Evolutionary conservation across 2,329 filamentous ascomycete species (phyloP).

Genomic region (Neonectria magnoliae): DNA sequence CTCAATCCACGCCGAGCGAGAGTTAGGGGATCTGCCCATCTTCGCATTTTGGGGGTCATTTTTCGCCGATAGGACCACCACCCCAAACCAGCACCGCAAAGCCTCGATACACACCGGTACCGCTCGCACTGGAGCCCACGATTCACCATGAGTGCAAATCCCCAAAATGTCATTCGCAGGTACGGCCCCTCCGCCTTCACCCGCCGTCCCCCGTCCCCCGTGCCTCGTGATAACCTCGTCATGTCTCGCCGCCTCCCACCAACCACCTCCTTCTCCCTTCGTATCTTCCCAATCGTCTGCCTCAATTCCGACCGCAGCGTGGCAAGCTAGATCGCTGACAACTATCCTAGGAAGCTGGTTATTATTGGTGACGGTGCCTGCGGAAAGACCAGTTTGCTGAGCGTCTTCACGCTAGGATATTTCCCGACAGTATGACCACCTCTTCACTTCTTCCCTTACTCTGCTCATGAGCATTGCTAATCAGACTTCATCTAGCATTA

Average conservation of each 20-base stretch:
- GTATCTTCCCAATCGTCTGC: not conserved
- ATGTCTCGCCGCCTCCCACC: not conserved
- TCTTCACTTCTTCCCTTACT: conserved; percentile 13
- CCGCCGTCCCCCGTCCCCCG: conserved; percentile 26
- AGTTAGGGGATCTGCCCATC: conserved; percentile 19
- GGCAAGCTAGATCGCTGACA: conserved; percentile 25
- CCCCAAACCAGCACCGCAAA: conserved; percentile 4
- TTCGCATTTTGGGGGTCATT: conserved; percentile 8
- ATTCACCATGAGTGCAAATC: conserved; percentile 56
- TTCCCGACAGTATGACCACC: conserved; percentile 86
- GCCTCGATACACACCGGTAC: conserved; percentile 15
- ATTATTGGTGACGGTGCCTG: conserved; percentile 98
- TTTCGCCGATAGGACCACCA: conserved; percentile 13
- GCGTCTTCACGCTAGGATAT: conserved; percentile 97
- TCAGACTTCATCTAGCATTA: conserved; percentile 61
- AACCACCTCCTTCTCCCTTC: not conserved
- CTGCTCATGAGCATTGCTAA: conserved; percentile 40
- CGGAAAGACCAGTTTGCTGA: conserved; percentile 96
- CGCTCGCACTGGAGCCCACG: conserved; percentile 23
- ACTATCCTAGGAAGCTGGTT: conserved; percentile 80
- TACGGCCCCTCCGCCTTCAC: conserved; percentile 51
- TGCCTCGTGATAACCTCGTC: conserved; percentile 15
- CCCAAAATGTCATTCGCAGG: conserved; percentile 72
- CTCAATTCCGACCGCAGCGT: not conserved
- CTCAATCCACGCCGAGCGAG: conserved; percentile 15